phyloP scores from a whole-genome alignment of 768 basidiomycete species.

The Mycena metata region DNA sequence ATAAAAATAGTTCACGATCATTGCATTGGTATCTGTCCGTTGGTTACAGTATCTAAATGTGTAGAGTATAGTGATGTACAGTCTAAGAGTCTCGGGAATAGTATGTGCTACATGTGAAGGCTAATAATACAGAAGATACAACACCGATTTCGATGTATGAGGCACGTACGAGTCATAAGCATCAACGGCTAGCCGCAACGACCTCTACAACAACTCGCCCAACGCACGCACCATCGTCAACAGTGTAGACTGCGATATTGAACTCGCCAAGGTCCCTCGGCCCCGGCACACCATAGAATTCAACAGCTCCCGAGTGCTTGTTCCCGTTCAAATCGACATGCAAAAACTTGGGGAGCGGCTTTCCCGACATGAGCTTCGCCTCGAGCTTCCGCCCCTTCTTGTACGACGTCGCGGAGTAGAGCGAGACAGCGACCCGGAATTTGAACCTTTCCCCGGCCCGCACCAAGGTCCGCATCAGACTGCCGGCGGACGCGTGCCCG shows the following conservation, averaged over 20 bases:
- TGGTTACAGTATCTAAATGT: neutral
- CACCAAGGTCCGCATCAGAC: conserved; percentile 61
- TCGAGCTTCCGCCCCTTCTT: conserved; percentile 54
- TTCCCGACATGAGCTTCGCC: conserved; percentile 65
- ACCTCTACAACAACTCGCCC: conserved; percentile 72
- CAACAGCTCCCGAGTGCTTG: conserved; percentile 63
- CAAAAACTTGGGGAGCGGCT: conserved; percentile 68
- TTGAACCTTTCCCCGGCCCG: conserved; percentile 71
- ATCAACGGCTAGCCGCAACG: conserved; percentile 46
- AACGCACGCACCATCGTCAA: conserved; percentile 64
- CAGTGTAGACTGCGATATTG: conserved; percentile 68
- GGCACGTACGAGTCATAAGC: conserved; percentile 6
- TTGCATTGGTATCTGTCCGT: conserved; percentile 2
- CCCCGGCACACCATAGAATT: conserved; percentile 68
- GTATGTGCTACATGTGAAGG: conserved; percentile 38
- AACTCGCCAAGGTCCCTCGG: conserved; percentile 66
- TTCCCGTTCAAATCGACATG: conserved; percentile 62
- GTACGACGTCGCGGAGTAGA: conserved; percentile 40
- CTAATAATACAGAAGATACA: conserved; percentile 34
- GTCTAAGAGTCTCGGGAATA: conserved; percentile 22
- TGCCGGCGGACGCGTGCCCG: conserved; percentile 51
- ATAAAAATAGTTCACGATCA: neutral
- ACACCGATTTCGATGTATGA: conserved; percentile 29
- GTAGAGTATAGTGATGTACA: conserved; percentile 36
- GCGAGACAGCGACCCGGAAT: conserved; percentile 64